Percentiles rank a stretch among this genome's conserved stretches.
Evolutionary conservation across 139 green algal species (phyloP).

Genomic region (Tetraselmis chui): DNA sequence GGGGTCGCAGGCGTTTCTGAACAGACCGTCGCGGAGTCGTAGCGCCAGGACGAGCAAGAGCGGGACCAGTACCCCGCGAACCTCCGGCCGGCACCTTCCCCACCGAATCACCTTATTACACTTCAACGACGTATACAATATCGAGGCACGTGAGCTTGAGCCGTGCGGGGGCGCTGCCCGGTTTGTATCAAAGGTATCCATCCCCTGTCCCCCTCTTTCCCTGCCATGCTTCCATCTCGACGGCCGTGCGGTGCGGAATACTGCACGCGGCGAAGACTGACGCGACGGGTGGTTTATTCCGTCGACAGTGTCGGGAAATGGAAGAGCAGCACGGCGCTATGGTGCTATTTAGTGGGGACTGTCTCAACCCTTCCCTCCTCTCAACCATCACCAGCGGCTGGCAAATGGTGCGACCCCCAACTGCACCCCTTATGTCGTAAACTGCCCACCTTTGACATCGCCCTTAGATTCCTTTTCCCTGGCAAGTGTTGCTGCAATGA

Average conservation of each 20-base stretch:
- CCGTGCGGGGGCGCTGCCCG: slow-evolving; percentile 56
- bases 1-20: background rate
- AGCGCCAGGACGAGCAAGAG: too few species aligned
- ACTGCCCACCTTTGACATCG: too few species aligned
- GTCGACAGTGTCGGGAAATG: background rate
- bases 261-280: too few species aligned
- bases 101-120: slow-evolving; percentile 32
- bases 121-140: slow-evolving; percentile 74
- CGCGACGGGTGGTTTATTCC: too few species aligned
- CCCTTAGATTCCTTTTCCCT: too few species aligned
- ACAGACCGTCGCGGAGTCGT: too few species aligned
- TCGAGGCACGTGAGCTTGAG: slow-evolving; percentile 39
- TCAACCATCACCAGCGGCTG: slow-evolving; percentile 59
- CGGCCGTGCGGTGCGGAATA: too few species aligned
- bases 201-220: background rate
- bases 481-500: too few species aligned
- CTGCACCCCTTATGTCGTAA: too few species aligned
- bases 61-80: too few species aligned
- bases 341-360: slow-evolving; percentile 72
- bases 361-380: slow-evolving; percentile 62
- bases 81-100: background rate
- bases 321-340: slow-evolving; percentile 15
- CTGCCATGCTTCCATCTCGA: background rate
- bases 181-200: slow-evolving; percentile 21
- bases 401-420: slow-evolving; percentile 72